Conservation (phyloP, 2,329 filamentous ascomycete genomes). For the Phaeoacremonium minimum region DNA sequence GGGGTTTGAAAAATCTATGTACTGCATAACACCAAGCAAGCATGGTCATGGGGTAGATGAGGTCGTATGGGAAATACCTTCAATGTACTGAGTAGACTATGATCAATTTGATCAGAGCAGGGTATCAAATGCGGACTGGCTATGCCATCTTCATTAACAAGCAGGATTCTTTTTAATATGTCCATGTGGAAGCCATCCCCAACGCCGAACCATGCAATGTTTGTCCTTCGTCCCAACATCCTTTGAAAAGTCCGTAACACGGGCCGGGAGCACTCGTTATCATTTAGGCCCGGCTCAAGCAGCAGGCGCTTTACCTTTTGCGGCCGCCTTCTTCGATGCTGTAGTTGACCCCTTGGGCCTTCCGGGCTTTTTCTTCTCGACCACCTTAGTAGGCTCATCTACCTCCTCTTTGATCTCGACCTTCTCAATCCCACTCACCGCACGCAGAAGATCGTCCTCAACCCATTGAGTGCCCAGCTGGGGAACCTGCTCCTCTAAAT, state of each 20-base stretch:
- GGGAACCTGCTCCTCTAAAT: slow-evolving; percentile 11
- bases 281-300: no score
- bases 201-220: neutral
- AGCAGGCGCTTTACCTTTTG: slow-evolving; percentile 3
- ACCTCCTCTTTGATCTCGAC: slow-evolving; percentile 8
- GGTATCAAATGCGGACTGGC: neutral
- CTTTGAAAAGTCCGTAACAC: no score
- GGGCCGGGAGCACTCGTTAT: no score
- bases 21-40: no score
- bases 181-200: neutral
- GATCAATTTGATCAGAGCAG: no score
- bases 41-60: no score
- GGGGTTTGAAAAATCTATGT: no score
- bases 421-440: slow-evolving; percentile 18
- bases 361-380: slow-evolving; percentile 6
- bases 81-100: no score
- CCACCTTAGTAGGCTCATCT: slow-evolving; percentile 11
- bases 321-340: slow-evolving; percentile 2
- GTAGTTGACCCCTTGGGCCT: neutral
- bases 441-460: slow-evolving; percentile 22
- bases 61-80: no score
- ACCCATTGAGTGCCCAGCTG: slow-evolving; percentile 19
- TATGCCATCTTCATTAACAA: neutral
- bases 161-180: neutral
- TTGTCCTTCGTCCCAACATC: no score